These are phyloP conservation scores for Maudiozyma bulderi DNA, from an alignment of 805 yeast genomes.

Conservation along the genomic window DNA sequence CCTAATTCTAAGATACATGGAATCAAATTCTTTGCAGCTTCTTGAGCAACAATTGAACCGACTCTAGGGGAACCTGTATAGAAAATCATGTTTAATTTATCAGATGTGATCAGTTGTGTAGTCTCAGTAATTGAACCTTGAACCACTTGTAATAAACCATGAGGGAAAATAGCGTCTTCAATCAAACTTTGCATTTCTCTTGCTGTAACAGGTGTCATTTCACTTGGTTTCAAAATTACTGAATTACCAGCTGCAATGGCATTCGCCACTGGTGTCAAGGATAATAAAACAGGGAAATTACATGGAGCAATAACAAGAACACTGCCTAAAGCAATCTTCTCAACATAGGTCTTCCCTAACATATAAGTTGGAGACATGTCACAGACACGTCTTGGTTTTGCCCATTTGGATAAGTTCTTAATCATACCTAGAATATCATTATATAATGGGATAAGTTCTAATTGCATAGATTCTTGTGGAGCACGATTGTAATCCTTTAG, in stretches of 20 bases:
- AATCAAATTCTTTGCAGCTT: slow-evolving; percentile 78
- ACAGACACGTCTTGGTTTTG: slow-evolving; percentile 36
- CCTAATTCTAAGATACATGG: slow-evolving; percentile 81
- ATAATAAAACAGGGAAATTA: slow-evolving; percentile 44
- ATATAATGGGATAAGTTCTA: slow-evolving; percentile 45
- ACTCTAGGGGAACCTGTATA: slow-evolving; percentile 76
- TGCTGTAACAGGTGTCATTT: slow-evolving; percentile 56
- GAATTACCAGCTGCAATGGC: slow-evolving; percentile 84
- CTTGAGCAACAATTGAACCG: slow-evolving; percentile 65
- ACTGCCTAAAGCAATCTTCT: slow-evolving; percentile 47
- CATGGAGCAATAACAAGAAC: slow-evolving; percentile 49
- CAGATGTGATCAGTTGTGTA: slow-evolving; percentile 42
- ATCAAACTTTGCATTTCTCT: slow-evolving; percentile 47
- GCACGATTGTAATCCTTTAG: slow-evolving; percentile 59
- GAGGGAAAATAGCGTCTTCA: slow-evolving; percentile 37
- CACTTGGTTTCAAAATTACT: slow-evolving; percentile 69
- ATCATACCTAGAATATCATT: slow-evolving; percentile 54
- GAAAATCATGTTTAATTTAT: slow-evolving; percentile 70
- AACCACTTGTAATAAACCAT: slow-evolving; percentile 51
- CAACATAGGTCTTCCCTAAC: slow-evolving; percentile 33
- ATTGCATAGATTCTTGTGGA: slow-evolving; percentile 46
- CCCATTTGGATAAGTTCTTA: slow-evolving; percentile 50
- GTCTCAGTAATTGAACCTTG: slow-evolving; percentile 67
- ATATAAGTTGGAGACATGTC: slow-evolving; percentile 22
- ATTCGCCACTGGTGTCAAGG: slow-evolving; percentile 58